phyloP scores from a whole-genome alignment of 345 rosid genomes.

The Aegle marmelos region DNA sequence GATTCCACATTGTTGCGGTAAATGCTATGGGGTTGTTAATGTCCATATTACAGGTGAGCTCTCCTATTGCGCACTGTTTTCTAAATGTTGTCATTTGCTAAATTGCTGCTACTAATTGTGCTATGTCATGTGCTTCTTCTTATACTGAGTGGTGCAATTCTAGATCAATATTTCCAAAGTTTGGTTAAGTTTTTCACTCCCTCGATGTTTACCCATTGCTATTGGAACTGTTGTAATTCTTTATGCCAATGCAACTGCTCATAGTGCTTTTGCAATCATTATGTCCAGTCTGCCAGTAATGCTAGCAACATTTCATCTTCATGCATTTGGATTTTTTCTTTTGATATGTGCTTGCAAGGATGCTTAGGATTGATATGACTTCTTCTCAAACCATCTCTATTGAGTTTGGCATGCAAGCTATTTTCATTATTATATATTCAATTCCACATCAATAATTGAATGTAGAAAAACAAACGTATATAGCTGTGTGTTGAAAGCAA shows the following conservation, averaged over 20 bases:
- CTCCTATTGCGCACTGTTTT: too few relatives aligned
- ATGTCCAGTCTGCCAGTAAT: constrained; percentile 74
- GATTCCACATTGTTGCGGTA: too few relatives aligned
- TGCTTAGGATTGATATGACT: constrained; percentile 56
- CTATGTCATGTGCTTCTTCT: constrained; percentile 64
- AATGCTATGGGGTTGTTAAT: too few relatives aligned
- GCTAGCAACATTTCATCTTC: constrained; percentile 64
- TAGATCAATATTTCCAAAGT: constrained; percentile 69
- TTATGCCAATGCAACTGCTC: constrained; percentile 77
- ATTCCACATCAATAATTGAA: background rate
- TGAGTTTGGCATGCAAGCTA: constrained; percentile 96
- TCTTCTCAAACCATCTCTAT: constrained; percentile 73
- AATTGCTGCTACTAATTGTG: background rate
- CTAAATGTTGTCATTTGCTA: too few relatives aligned
- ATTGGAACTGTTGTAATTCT: constrained; percentile 75
- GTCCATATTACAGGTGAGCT: too few relatives aligned
- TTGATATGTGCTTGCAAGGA: constrained; percentile 67
- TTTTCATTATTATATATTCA: background rate
- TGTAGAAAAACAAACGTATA: background rate
- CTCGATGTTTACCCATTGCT: constrained; percentile 73
- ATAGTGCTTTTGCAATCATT: constrained; percentile 68
- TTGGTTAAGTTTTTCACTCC: constrained; percentile 77
- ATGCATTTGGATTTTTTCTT: constrained; percentile 79
- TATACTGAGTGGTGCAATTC: constrained; percentile 74
- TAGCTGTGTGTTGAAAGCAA: too few relatives aligned